Conservation (phyloP, 495 filamentous ascomycete species). For the Hypoxylon subgilvum region DNA sequence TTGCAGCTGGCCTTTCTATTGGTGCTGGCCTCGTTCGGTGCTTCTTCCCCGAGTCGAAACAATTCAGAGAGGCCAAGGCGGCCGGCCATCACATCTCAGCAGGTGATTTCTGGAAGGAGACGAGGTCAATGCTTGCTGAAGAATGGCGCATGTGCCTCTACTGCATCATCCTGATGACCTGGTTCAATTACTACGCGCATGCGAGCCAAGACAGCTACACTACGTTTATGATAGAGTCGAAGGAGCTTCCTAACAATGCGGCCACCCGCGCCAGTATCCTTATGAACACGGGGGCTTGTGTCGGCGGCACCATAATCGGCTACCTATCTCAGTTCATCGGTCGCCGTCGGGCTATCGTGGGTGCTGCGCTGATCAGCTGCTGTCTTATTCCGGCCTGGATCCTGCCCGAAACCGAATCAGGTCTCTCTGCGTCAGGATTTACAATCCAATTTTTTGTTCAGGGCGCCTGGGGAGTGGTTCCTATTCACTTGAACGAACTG, state of each 20-base stretch:
- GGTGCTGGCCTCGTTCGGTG: slow-evolving; percentile 67
- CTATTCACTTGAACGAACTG: slow-evolving; percentile 78
- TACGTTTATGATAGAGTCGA: slow-evolving; percentile 73
- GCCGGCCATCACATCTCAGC: slow-evolving; percentile 55
- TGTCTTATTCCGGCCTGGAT: slow-evolving; percentile 75
- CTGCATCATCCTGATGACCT: slow-evolving; percentile 73
- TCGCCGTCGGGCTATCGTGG: slow-evolving; percentile 69
- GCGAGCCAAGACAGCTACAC: slow-evolving; percentile 78
- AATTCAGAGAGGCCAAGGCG: slow-evolving; percentile 69
- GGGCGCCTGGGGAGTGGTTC: slow-evolving; percentile 79
- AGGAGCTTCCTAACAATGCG: slow-evolving; percentile 63
- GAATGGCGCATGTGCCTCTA: slow-evolving; percentile 78
- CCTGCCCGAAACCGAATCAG: slow-evolving; percentile 61
- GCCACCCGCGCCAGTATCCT: slow-evolving; percentile 74
- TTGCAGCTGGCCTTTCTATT: slow-evolving; percentile 68
- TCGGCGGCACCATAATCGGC: slow-evolving; percentile 74
- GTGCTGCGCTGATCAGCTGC: slow-evolving; percentile 61
- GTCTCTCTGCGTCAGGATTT: slow-evolving; percentile 71
- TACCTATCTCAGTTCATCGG: slow-evolving; percentile 75
- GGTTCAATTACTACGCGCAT: slow-evolving; percentile 55
- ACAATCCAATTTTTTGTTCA: slow-evolving; percentile 81
- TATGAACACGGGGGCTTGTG: slow-evolving; percentile 74
- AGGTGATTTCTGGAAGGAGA: slow-evolving; percentile 65
- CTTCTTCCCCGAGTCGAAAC: slow-evolving; percentile 71
- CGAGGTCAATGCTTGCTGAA: slow-evolving; percentile 63